Percentiles rank a stretch among this genome's conserved stretches.
phyloP scores from a whole-genome alignment of 1,284 basidiomycete species.

The Kwoniella shivajii region DNA sequence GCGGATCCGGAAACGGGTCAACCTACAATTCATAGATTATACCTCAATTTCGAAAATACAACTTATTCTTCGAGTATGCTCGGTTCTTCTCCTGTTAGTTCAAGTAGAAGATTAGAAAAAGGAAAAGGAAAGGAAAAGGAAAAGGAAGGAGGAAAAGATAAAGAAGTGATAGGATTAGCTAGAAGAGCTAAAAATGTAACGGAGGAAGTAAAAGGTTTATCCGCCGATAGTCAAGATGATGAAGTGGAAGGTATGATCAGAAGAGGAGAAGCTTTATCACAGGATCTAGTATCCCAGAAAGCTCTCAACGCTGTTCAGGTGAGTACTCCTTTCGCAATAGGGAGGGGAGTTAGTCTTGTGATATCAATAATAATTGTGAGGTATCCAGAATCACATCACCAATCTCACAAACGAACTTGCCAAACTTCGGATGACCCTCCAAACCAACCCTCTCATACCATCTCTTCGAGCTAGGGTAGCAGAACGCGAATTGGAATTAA shows the following conservation, averaged over 20 bases:
- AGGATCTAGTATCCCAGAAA: constrained; percentile 28
- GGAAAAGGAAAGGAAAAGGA: constrained; percentile 19
- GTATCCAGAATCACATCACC: constrained; percentile 35
- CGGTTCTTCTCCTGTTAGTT: constrained; percentile 12
- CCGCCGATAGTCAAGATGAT: constrained; percentile 23
- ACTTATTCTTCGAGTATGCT: constrained; percentile 1
- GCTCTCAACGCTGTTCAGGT: constrained; percentile 37
- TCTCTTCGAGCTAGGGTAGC: constrained; percentile 16
- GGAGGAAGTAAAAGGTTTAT: constrained; percentile 27
- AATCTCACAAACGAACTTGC: constrained; percentile 33
- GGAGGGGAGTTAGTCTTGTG: too few relatives aligned
- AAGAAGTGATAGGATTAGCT: constrained; percentile 33
- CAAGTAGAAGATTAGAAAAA: neutral
- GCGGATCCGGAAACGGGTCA: constrained; percentile 40
- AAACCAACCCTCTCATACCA: constrained; percentile 29
- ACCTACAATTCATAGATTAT: constrained; percentile 39
- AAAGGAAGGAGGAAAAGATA: constrained; percentile 27
- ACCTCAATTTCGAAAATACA: constrained; percentile 31
- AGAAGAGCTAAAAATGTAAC: constrained; percentile 32
- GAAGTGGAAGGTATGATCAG: constrained; percentile 28
- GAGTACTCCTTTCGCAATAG: constrained; percentile 7
- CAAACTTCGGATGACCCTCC: constrained; percentile 22
- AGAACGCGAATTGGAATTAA: neutral
- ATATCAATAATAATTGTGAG: too few relatives aligned
- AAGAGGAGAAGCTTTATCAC: constrained; percentile 21